Evolutionary conservation across 78 protist genomes (phyloP), one percentile per base, ranked within the genome.

Genomic region (Dictyostelium firmibasis): DNA sequence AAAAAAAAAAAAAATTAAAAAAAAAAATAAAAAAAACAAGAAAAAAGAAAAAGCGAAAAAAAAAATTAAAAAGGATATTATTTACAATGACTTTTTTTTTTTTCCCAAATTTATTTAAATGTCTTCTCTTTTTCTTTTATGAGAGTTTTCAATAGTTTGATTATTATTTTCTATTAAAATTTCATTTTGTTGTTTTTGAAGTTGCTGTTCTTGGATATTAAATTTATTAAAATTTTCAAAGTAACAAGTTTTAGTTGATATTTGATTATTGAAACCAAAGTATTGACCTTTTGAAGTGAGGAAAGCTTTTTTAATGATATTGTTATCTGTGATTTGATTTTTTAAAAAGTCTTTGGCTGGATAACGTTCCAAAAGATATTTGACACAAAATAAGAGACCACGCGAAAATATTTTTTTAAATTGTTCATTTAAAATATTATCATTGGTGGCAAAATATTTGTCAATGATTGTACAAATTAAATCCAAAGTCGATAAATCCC

Each of bases 201-300:
- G 31, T 64, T 64, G 74, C 25, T 64, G 31, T 25, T 3, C 0
- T 64, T 64, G 74, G 7, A 7, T 31, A 72, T 72, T 72, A 72
- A 72, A 72, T 33, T 18, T 72, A 16, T 72, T 33, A 31, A 13
- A 72, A 16, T 72, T 16, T 16, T 72, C 79, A 33, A 72, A 72
- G 38, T 72, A 72, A 72, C 79, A 31, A 16, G 79, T 72, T 72
- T 72, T 72, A 33, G 33, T 72, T 33, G 79, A 29, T 0, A 72
- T 33, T 72, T 72, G 79, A 33, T 72, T 72, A 29, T 72, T 29
- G 38, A 72, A 72, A 72, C 79, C 79, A 72, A 13, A 72, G 44
- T 33, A 72, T 72, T 31, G 38, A 72, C 43, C 43, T 72, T 72
- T 72, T 29, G 41, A 31, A 33, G 33, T 33, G 16, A 35, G 18